Conservation (phyloP, 2,329 filamentous ascomycete genomes). For the Fusarium sp. region DNA sequence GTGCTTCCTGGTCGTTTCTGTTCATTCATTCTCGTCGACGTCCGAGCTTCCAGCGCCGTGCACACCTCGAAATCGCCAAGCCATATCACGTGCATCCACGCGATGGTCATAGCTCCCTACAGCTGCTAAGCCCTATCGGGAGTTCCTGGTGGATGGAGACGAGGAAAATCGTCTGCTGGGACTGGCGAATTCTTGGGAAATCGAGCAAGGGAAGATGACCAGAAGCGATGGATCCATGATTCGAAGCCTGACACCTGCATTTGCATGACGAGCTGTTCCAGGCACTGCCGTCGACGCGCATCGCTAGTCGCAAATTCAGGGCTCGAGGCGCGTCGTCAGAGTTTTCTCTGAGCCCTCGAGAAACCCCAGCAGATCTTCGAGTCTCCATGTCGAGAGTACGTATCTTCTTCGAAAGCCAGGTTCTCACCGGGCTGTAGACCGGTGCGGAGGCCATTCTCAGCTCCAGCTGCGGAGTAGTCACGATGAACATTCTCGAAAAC, state of each 20-base stretch:
- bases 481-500: not conserved
- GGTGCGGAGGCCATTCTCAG: not conserved
- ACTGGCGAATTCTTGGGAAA: slow-evolving; percentile 16
- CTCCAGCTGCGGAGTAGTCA: not conserved
- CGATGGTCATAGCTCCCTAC: slow-evolving; percentile 44
- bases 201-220: slow-evolving; percentile 9
- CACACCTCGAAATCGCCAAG: slow-evolving; percentile 20
- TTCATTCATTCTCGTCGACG: not conserved
- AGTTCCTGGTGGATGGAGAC: slow-evolving; percentile 17
- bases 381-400: slow-evolving; percentile 14
- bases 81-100: slow-evolving; percentile 37
- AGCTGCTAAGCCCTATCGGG: slow-evolving; percentile 41
- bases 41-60: not conserved
- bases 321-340: not conserved
- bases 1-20: not conserved
- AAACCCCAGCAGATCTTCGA: slow-evolving; percentile 2
- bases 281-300: slow-evolving; percentile 25
- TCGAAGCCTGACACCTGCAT: slow-evolving; percentile 37
- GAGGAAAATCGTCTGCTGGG: slow-evolving; percentile 15
- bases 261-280: slow-evolving; percentile 24
- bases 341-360: not conserved
- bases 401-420: slow-evolving; percentile 15
- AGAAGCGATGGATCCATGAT: slow-evolving; percentile 9
- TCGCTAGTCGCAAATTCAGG: slow-evolving; percentile 27
- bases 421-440: slow-evolving; percentile 1